Percentiles rank a stretch among this genome's conserved stretches.
Conservation (phyloP, 2,329 filamentous ascomycete species). For the Thelonectria discophora region DNA sequence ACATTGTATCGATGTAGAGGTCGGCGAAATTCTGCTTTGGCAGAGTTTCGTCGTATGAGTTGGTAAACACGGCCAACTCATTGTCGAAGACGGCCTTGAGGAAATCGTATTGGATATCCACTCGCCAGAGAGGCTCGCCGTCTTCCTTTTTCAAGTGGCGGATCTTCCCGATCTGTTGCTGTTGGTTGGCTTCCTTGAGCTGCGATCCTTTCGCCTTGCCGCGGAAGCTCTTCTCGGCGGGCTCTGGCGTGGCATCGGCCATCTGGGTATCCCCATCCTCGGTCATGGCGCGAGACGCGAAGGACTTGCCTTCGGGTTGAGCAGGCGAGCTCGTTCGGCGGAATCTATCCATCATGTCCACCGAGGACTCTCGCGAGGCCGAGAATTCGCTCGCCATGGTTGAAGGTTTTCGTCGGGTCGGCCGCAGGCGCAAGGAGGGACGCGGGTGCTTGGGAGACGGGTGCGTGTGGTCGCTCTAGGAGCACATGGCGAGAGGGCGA, state of each 20-base stretch:
- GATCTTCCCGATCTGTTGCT: slow-evolving; percentile 71
- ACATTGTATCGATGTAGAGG: slow-evolving; percentile 98
- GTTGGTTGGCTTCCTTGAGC: slow-evolving; percentile 47
- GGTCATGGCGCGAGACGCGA: slow-evolving; percentile 54
- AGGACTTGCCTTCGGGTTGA: slow-evolving; percentile 55
- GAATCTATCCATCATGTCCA: slow-evolving; percentile 45
- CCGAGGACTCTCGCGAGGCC: slow-evolving; percentile 52
- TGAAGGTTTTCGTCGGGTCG: slow-evolving; percentile 26
- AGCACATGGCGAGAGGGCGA: slow-evolving; percentile 36
- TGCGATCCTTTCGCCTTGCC: slow-evolving; percentile 48
- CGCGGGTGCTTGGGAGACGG: slow-evolving; percentile 14
- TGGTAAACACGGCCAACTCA: slow-evolving; percentile 81
- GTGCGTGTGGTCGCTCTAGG: slow-evolving; percentile 18
- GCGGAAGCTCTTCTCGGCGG: slow-evolving; percentile 50
- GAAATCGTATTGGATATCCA: slow-evolving; percentile 90
- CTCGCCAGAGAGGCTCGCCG: slow-evolving; percentile 85
- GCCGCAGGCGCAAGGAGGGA: slow-evolving; percentile 12
- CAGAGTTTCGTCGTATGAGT: slow-evolving; percentile 76
- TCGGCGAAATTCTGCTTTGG: slow-evolving; percentile 84
- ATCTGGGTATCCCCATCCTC: slow-evolving; percentile 60
- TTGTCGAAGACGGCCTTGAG: slow-evolving; percentile 83
- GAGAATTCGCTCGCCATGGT: slow-evolving; percentile 52
- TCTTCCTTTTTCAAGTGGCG: slow-evolving; percentile 89
- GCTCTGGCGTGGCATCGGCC: slow-evolving; percentile 55
- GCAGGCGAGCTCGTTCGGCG: slow-evolving; percentile 58